Conservation (phyloP, 1,284 basidiomycete genomes). For the Sanghuangporus sanghuang region DNA sequence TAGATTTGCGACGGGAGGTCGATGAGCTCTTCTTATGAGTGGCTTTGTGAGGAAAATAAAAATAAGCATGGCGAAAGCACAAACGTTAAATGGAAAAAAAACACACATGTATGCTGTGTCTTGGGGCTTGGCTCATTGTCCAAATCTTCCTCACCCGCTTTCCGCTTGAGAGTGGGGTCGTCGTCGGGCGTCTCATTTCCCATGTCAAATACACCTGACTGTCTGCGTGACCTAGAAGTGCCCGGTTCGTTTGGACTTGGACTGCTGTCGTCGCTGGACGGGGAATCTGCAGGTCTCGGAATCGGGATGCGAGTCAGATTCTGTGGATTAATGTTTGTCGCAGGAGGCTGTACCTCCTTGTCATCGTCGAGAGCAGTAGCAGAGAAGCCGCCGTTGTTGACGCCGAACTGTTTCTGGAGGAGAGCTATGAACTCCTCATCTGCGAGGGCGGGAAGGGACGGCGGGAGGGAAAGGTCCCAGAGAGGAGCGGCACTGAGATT, state of each 20-base stretch:
- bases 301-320: constrained; percentile 37
- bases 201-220: constrained; percentile 30
- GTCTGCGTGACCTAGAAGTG: constrained; percentile 22
- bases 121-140: constrained; percentile 60
- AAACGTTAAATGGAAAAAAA: constrained; percentile 1
- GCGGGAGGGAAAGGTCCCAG: constrained; percentile 63
- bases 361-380: constrained; percentile 23
- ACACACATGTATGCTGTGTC: constrained; percentile 56
- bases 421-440: constrained; percentile 76
- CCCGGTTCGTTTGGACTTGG: constrained; percentile 61
- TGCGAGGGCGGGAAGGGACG: constrained; percentile 55
- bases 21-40: constrained; percentile 25
- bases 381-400: constrained; percentile 20
- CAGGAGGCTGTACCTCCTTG: constrained; percentile 22
- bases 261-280: constrained; percentile 47
- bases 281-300: constrained; percentile 36
- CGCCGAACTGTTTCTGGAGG: constrained; percentile 64
- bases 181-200: constrained; percentile 31
- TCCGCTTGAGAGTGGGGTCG: constrained; percentile 58
- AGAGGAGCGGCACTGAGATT: constrained; percentile 37
- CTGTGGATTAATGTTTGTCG: constrained; percentile 52
- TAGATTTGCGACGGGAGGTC: constrained; percentile 36
- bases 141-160: constrained; percentile 55
- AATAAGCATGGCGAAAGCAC: constrained; percentile 15
- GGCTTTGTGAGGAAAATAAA: constrained; percentile 1